Base-by-base conservation (phyloP, 495 filamentous ascomycete species). In the Talaromyces trachyspermus region DNA sequence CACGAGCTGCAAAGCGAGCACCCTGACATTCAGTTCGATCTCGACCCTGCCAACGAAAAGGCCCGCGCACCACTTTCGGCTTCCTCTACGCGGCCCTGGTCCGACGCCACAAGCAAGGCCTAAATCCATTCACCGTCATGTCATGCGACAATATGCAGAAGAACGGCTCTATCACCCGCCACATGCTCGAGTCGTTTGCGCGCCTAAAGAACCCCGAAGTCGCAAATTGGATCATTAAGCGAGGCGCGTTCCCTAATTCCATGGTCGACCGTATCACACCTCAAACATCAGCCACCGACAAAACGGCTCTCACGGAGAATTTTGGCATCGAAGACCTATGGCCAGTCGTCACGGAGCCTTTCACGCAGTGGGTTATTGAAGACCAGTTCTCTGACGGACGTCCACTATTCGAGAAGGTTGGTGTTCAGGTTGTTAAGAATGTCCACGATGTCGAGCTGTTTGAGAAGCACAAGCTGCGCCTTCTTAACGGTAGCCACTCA, bases 91-190 rank as follows among this genome's bases (percentile, higher is more conserved):
- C 68, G 35, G 70, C 70, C 27, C 53, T 74, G 33, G 63, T 56
- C 4, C 61, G 63, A 2, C 70, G 70, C 36, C 54, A 64, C 43
- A 37, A 60, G 49, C 54, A 64, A 30, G 70, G 70, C 3, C 63
- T 71, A 32, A 64, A 63, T 35, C 70, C 70, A 19, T 74, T 74
- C 58, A 74, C 70, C 49, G 68, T 72, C 36, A 59, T 74, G 62
- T 74, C 70, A 6, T 74, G 70, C 49, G 70, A 74, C 49, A 74
- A 74, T 55, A 74, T 74, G 70, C 66, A 72, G 59, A 71, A 71
- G 60, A 74, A 74, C 54, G 70, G 70, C 19, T 57, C 68, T 49
- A 72, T 74, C 59, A 66, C 67, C 3, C 68, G 70, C 38, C 58
- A 71, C 52, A 74, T 74, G 70, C 68, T 74, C 38, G 54, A 59